Percentiles rank a stretch among this genome's conserved stretches.
phyloP scores from a whole-genome alignment of 2,329 filamentous ascomycete species.

The Fusarium circinatum region DNA sequence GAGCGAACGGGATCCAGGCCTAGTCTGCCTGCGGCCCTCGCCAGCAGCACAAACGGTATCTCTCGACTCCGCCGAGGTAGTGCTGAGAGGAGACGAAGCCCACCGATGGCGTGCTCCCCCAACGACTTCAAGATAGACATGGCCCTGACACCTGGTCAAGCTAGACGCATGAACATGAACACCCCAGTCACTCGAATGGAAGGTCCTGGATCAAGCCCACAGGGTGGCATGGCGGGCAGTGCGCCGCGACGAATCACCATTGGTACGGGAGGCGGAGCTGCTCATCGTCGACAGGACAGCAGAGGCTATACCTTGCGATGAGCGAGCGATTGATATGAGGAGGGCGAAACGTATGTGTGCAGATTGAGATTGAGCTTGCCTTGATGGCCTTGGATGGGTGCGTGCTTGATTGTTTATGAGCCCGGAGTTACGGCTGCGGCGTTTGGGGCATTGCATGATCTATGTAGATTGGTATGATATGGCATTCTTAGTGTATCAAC shows the following conservation, averaged over 20 bases:
- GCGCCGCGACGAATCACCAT: slow-evolving; percentile 53
- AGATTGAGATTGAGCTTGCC: slow-evolving; percentile 26
- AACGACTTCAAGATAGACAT: slow-evolving; percentile 52
- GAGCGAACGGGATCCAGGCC: slow-evolving; percentile 44
- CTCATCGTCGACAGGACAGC: slow-evolving; percentile 48
- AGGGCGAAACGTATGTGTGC: background rate
- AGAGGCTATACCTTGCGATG: slow-evolving; percentile 47
- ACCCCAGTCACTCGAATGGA: slow-evolving; percentile 48
- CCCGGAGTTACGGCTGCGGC: slow-evolving; percentile 39
- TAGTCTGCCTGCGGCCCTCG: slow-evolving; percentile 55
- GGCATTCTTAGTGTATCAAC: slow-evolving; percentile 31
- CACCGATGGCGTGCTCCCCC: slow-evolving; percentile 64
- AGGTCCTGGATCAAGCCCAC: slow-evolving; percentile 40
- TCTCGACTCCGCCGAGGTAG: slow-evolving; percentile 63
- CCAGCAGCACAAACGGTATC: slow-evolving; percentile 66
- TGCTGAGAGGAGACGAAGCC: slow-evolving; percentile 61
- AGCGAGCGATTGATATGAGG: slow-evolving; percentile 23
- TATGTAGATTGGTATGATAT: slow-evolving; percentile 34
- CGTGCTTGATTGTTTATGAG: slow-evolving; percentile 39
- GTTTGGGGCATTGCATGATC: slow-evolving; percentile 31
- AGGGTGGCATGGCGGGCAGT: slow-evolving; percentile 34
- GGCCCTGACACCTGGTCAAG: slow-evolving; percentile 64
- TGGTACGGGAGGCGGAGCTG: slow-evolving; percentile 44
- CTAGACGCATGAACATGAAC: slow-evolving; percentile 66
- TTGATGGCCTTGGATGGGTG: slow-evolving; percentile 35